Evolutionary conservation across 2,329 filamentous ascomycete genomes (phyloP).

Genomic region (Penicillium aurantiogriseum): DNA sequence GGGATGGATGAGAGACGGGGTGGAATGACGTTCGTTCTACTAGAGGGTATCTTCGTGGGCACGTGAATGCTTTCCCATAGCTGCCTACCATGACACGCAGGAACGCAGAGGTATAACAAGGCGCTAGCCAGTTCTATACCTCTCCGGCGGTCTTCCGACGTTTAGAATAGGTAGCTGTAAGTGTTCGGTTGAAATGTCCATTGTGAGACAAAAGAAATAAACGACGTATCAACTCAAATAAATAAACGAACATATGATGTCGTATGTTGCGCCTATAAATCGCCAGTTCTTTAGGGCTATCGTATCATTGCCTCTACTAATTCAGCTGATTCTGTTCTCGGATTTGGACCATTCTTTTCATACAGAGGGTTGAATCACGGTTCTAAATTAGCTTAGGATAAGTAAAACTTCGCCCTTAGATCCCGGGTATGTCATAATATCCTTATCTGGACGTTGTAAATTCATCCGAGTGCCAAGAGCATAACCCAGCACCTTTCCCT

Average conservation of each 20-base stretch:
- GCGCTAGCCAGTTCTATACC: too few species aligned
- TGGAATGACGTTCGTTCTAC: not conserved
- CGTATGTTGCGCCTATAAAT: not conserved
- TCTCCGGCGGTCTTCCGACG: not conserved
- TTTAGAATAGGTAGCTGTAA: not conserved
- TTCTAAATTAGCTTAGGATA: too few species aligned
- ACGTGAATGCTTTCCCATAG: not conserved
- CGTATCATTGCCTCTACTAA: not conserved
- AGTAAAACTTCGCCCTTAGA: too few species aligned
- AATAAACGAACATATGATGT: not conserved
- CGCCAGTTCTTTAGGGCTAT: not conserved
- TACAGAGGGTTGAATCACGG: too few species aligned
- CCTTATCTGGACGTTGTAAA: too few species aligned
- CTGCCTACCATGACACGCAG: not conserved
- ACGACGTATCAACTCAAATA: not conserved
- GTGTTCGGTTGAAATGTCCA: not conserved
- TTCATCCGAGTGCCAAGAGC: too few species aligned
- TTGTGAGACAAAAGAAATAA: not conserved
- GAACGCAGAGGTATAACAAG: not conserved
- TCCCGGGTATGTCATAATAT: too few species aligned
- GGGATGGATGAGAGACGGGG: not conserved
- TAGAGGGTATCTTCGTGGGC: too few species aligned
- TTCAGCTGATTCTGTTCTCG: not conserved
- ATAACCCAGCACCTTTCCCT: too few species aligned
- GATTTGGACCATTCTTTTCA: too few species aligned